Conservation (phyloP, 2,329 filamentous ascomycete genomes). For the Colletotrichum eremochloae region DNA sequence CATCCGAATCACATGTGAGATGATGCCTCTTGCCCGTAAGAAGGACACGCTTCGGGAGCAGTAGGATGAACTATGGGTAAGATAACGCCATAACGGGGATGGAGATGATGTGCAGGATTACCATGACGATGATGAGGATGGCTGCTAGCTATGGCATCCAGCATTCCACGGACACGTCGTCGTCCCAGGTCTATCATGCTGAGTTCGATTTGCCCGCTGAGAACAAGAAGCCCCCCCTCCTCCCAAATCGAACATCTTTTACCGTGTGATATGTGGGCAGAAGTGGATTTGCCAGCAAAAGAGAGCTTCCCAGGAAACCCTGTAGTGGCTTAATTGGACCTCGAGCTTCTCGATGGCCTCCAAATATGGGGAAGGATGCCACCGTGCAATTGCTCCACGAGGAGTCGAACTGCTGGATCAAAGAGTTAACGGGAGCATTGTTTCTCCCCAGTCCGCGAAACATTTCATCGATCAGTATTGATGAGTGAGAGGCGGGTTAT, state of each 20-base stretch:
- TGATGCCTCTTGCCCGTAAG: not conserved
- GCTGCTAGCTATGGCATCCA: constrained; percentile 12
- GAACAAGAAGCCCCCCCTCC: not conserved
- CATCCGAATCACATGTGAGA: constrained; percentile 35
- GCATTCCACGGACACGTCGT: not conserved
- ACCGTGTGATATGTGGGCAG: constrained; percentile 30
- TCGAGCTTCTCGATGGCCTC: constrained; percentile 14
- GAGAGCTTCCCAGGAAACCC: not conserved
- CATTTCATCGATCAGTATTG: not conserved
- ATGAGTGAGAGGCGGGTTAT: not conserved
- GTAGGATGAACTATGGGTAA: constrained; percentile 1
- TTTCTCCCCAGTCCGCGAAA: not conserved
- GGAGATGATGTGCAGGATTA: constrained; percentile 8
- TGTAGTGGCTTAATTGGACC: constrained; percentile 16
- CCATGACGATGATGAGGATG: constrained; percentile 3
- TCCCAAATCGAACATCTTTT: constrained; percentile 1
- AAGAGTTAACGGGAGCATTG: not conserved
- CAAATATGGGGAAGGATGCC: constrained; percentile 1
- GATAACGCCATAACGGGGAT: not conserved
- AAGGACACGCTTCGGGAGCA: constrained; percentile 4
- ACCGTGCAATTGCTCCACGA: constrained; percentile 11
- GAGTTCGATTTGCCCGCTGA: constrained; percentile 1
- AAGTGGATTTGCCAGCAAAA: not conserved
- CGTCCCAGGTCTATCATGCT: not conserved
- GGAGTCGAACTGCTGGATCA: not conserved